phyloP scores from a whole-genome alignment of 225 moss, liverwort and hornwort species.

The Lunularia cruciata region DNA sequence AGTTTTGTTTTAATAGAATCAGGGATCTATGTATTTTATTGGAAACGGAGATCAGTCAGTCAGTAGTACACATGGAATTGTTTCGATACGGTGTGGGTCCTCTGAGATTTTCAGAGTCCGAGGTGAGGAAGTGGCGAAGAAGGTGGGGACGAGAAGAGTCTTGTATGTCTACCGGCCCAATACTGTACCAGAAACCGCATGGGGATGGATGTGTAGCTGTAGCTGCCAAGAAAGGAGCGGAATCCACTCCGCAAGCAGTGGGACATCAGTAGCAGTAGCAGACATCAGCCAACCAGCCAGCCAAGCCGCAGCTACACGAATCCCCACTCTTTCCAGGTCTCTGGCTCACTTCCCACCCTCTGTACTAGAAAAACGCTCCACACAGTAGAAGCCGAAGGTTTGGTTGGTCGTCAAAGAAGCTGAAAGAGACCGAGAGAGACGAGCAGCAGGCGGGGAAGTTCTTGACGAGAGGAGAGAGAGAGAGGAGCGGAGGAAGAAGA shows the following conservation, averaged over 20 bases:
- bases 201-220: not conserved
- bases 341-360: not conserved
- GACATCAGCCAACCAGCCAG: not conserved
- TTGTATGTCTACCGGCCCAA: not conserved
- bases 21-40: no score
- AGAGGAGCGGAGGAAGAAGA: not conserved
- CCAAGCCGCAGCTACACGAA: not conserved
- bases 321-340: not conserved
- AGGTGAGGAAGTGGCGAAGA: not conserved
- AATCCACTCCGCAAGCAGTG: not conserved
- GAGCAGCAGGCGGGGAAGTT: not conserved
- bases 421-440: not conserved
- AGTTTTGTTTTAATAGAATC: no score
- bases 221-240: not conserved
- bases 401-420: not conserved
- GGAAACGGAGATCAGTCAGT: no score
- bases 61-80: no score
- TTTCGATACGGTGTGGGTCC: not conserved
- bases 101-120: no score
- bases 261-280: not conserved
- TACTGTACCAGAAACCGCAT: not conserved
- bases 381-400: not conserved
- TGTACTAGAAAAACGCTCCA: not conserved
- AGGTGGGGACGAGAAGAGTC: not conserved
- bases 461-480: not conserved